These are phyloP conservation scores for Sporothrix variecibatus DNA, from an alignment of 2,329 filamentous ascomycete genomes.

Conservation along the genomic window DNA sequence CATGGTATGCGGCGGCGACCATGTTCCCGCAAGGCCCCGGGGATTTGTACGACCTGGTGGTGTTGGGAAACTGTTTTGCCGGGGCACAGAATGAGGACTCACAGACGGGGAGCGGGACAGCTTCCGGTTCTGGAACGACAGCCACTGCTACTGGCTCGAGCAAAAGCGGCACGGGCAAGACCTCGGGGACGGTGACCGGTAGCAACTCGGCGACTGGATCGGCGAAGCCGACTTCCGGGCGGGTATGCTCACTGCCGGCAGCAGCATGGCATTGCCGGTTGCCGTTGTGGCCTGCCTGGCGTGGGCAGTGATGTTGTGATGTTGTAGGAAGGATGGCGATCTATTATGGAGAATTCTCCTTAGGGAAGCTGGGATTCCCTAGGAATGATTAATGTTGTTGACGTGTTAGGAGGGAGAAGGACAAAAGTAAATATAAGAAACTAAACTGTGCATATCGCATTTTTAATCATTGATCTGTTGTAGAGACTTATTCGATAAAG, in stretches of 20 bases:
- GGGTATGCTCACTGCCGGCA: neutral
- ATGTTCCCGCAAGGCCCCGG: slow-evolving; percentile 4
- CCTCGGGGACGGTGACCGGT: neutral
- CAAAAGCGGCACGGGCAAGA: neutral
- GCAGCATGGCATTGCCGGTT: neutral
- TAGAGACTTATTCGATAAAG: no score
- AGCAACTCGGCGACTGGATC: neutral
- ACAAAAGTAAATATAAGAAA: no score
- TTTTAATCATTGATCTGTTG: no score
- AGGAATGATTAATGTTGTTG: no score
- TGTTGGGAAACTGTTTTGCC: neutral
- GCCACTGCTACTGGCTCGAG: neutral
- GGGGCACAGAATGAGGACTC: neutral
- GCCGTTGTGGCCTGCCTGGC: neutral
- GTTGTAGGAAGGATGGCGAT: no score
- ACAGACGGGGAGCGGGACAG: neutral
- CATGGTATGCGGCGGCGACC: slow-evolving; percentile 1
- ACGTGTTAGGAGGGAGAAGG: no score
- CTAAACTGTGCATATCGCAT: no score
- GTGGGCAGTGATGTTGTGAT: neutral
- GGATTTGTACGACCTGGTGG: slow-evolving; percentile 4
- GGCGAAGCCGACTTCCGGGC: neutral
- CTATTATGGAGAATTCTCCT: no score
- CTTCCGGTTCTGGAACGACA: neutral
- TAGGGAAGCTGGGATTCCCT: no score